phyloP scores from a whole-genome alignment of 306 rosid genomes.

The Erythrophleum fordii region DNA sequence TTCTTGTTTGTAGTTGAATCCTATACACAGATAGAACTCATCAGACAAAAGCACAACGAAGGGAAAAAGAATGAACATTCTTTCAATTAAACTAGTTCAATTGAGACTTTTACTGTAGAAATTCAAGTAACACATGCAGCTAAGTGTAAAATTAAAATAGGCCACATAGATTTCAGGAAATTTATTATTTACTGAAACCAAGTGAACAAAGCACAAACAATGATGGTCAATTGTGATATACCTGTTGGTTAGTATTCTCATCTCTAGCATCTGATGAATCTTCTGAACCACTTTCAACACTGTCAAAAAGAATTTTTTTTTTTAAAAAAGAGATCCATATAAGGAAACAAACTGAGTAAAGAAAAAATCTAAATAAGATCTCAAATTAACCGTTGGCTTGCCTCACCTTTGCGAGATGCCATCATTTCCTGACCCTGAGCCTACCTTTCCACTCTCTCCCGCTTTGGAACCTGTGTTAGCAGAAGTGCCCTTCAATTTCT shows the following conservation, averaged over 20 bases:
- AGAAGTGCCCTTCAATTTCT: slow-evolving; percentile 69
- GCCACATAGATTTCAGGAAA: slow-evolving; percentile 10
- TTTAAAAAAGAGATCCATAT: slow-evolving; percentile 6
- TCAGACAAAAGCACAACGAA: slow-evolving; percentile 8
- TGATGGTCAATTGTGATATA: slow-evolving; percentile 35
- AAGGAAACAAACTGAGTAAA: slow-evolving; percentile 27
- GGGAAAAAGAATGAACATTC: background rate
- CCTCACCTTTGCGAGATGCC: slow-evolving; percentile 87
- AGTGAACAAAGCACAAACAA: slow-evolving; percentile 14
- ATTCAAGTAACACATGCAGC: slow-evolving; percentile 7
- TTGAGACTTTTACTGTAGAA: background rate
- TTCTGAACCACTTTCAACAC: slow-evolving; percentile 90
- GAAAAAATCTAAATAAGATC: slow-evolving; percentile 24
- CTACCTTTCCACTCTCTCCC: slow-evolving; percentile 81
- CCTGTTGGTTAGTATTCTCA: slow-evolving; percentile 84
- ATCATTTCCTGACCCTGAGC: slow-evolving; percentile 93
- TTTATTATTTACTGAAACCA: slow-evolving; percentile 15
- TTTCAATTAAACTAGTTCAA: slow-evolving; percentile 26
- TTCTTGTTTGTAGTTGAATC: slow-evolving; percentile 72
- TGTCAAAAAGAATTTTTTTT: slow-evolving; percentile 31
- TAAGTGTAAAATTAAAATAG: background rate
- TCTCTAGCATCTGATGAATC: slow-evolving; percentile 90
- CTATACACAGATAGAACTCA: slow-evolving; percentile 47
- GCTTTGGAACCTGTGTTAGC: slow-evolving; percentile 68
- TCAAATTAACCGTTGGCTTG: slow-evolving; percentile 36